Conservation (phyloP, 2,329 filamentous ascomycete species). For the Pseudogymnoascus sp. region DNA sequence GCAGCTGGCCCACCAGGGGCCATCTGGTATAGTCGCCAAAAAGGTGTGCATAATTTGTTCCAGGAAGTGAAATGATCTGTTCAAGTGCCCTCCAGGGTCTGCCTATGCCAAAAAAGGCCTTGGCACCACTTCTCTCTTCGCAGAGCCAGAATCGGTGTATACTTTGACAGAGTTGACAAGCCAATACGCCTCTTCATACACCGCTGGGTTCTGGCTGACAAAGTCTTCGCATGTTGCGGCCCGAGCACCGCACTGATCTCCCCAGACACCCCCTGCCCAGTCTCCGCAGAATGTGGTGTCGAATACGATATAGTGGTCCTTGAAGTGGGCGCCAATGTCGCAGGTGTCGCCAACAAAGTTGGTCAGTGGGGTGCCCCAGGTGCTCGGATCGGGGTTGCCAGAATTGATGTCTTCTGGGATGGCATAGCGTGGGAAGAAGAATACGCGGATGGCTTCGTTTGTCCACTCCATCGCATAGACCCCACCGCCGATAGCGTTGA, state of each 20-base stretch:
- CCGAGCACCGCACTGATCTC: slow-evolving; percentile 49
- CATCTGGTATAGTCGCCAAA: neutral
- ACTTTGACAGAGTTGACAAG: slow-evolving; percentile 62
- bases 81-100: neutral
- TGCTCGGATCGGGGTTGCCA: slow-evolving; percentile 52
- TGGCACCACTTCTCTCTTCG: neutral
- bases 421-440: slow-evolving; percentile 63
- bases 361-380: slow-evolving; percentile 63
- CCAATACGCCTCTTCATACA: slow-evolving; percentile 70
- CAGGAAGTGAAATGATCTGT: neutral
- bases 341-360: slow-evolving; percentile 63
- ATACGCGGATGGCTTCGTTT: slow-evolving; percentile 60
- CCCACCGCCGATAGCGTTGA: slow-evolving; percentile 62
- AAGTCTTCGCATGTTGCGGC: slow-evolving; percentile 62
- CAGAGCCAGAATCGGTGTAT: slow-evolving; percentile 29
- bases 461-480: slow-evolving; percentile 75
- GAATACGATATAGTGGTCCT: slow-evolving; percentile 66
- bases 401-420: slow-evolving; percentile 57
- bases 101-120: neutral
- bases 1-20: neutral
- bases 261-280: slow-evolving; percentile 72
- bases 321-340: slow-evolving; percentile 62
- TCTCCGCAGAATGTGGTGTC: slow-evolving; percentile 81
- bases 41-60: neutral
- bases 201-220: slow-evolving; percentile 61